These are phyloP conservation scores for Tubosaeta brunneosetosa DNA, from an alignment of 768 basidiomycete genomes.

Conservation along the genomic window DNA sequence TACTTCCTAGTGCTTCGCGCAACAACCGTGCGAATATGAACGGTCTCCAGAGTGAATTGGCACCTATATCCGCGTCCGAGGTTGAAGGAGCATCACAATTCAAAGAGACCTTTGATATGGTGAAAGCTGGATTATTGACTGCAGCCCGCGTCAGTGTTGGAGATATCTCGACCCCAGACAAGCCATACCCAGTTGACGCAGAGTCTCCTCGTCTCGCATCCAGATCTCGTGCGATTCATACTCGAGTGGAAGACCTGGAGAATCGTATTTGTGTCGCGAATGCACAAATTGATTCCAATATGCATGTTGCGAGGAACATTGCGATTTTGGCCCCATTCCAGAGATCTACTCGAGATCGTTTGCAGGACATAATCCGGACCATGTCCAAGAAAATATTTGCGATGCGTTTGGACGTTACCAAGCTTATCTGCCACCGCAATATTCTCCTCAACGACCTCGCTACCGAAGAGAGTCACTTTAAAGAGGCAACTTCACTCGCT, in stretches of 20 bases:
- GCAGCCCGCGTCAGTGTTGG: slow-evolving; percentile 38
- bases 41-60: slow-evolving; percentile 10
- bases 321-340: slow-evolving; percentile 86
- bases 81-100: slow-evolving; percentile 61
- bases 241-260: slow-evolving; percentile 64
- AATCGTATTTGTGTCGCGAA: slow-evolving; percentile 49
- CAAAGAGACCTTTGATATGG: slow-evolving; percentile 79
- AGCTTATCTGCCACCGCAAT: slow-evolving; percentile 68
- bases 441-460: slow-evolving; percentile 73
- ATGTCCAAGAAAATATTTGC: slow-evolving; percentile 62
- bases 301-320: slow-evolving; percentile 76
- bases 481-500: slow-evolving; percentile 62
- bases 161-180: slow-evolving; percentile 18
- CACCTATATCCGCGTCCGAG: slow-evolving; percentile 46
- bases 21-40: slow-evolving; percentile 29
- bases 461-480: slow-evolving; percentile 64
- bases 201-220: slow-evolving; percentile 30
- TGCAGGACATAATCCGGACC: slow-evolving; percentile 55
- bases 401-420: slow-evolving; percentile 68
- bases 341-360: slow-evolving; percentile 72
- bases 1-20: slow-evolving; percentile 21
- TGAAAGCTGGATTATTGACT: slow-evolving; percentile 82
- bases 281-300: slow-evolving; percentile 57
- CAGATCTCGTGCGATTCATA: slow-evolving; percentile 54
- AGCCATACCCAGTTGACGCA: slow-evolving; percentile 16